Evolutionary conservation across 495 filamentous ascomycete species (phyloP).

Genomic region (Cudoniella acicularis): DNA sequence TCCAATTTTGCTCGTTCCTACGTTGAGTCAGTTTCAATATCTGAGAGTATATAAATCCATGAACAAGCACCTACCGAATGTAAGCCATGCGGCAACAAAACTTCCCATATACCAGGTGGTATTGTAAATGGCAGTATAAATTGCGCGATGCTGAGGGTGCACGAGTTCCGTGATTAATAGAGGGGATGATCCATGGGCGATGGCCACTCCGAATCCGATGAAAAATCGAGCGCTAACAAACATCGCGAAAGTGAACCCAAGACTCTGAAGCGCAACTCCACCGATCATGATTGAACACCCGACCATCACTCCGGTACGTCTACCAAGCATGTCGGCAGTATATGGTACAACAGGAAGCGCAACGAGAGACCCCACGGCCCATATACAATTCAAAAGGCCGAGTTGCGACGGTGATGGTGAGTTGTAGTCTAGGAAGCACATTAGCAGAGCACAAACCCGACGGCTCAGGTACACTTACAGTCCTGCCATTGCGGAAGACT

Average conservation of each 20-base stretch:
- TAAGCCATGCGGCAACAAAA: constrained; percentile 28
- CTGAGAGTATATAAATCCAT: background rate
- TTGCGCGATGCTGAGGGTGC: constrained; percentile 28
- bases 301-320: constrained; percentile 41
- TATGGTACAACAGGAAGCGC: constrained; percentile 37
- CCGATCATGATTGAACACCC: constrained; percentile 49
- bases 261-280: constrained; percentile 35
- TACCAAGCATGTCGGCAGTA: constrained; percentile 41
- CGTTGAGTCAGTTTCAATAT: background rate
- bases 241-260: constrained; percentile 37
- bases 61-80: constrained; percentile 12
- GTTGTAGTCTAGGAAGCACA: constrained; percentile 20
- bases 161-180: constrained; percentile 32
- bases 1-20: constrained; percentile 16
- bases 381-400: constrained; percentile 28
- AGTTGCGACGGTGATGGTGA: constrained; percentile 27
- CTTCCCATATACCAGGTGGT: constrained; percentile 20
- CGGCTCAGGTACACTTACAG: constrained; percentile 22
- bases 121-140: constrained; percentile 10
- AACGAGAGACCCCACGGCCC: constrained; percentile 28
- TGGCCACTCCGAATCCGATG: constrained; percentile 45
- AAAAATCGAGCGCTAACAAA: constrained; percentile 49
- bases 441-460: constrained; percentile 4
- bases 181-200: constrained; percentile 44
- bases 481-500: constrained; percentile 31